These are phyloP conservation scores for Phylloporus gajari DNA, from an alignment of 1,284 basidiomycete genomes.

Conservation along the genomic window DNA sequence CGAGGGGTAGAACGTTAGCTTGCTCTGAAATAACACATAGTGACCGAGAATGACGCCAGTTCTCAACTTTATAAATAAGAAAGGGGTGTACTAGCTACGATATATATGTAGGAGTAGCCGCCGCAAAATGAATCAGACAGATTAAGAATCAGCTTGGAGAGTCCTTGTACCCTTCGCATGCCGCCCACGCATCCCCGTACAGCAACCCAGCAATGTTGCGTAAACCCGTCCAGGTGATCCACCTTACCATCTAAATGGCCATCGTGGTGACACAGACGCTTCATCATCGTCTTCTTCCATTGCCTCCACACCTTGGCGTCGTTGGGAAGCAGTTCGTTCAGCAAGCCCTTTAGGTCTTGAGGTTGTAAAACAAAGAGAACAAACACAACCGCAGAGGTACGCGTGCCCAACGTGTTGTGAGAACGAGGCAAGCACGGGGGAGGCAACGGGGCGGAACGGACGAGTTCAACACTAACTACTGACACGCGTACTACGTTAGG, in stretches of 20 bases:
- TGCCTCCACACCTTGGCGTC: conserved; percentile 38
- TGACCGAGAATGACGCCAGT: too few species aligned
- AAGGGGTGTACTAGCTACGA: neutral
- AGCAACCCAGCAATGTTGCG: conserved; percentile 27
- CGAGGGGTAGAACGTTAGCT: too few species aligned
- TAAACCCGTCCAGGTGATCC: conserved; percentile 13
- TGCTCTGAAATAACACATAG: too few species aligned
- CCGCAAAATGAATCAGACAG: neutral
- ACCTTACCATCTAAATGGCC: conserved; percentile 8
- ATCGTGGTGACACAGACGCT: conserved; percentile 7
- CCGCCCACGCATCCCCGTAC: conserved; percentile 31
- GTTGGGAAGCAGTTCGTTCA: conserved; percentile 39
- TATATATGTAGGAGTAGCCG: neutral
- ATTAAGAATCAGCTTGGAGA: conserved; percentile 6
- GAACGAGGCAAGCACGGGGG: too few species aligned
- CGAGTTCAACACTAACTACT: too few species aligned
- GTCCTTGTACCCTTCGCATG: conserved; percentile 26
- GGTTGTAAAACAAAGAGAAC: conserved; percentile 32
- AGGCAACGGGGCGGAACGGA: too few species aligned
- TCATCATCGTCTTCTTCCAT: conserved; percentile 33
- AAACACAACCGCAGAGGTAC: conserved; percentile 41
- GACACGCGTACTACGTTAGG: too few species aligned
- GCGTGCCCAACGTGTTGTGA: too few species aligned
- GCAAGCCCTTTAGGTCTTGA: conserved; percentile 25
- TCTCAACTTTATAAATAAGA: too few species aligned